Conservation (phyloP, 75 land plant species). For the Cupressus sempervirens region DNA sequence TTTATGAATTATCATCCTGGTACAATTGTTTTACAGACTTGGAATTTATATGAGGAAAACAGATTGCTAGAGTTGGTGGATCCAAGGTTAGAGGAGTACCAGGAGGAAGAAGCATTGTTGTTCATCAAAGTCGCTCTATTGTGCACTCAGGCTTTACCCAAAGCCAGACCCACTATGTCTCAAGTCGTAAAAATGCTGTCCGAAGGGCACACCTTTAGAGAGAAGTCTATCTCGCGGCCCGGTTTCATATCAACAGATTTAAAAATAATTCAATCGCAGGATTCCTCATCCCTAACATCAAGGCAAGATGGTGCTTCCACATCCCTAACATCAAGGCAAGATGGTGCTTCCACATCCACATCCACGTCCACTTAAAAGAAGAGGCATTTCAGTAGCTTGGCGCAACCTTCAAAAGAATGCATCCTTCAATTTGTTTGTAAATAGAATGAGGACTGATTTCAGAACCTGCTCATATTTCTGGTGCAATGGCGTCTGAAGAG, state of each 20-base stretch:
- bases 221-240: slow-evolving; percentile 49
- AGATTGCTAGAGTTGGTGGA: slow-evolving; percentile 49
- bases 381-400: background rate
- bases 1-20: background rate
- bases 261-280: background rate
- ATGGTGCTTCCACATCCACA: background rate
- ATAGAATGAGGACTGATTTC: no score
- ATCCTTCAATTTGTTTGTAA: no score
- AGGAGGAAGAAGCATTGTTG: slow-evolving; percentile 41
- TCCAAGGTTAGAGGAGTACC: slow-evolving; percentile 31
- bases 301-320: background rate
- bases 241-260: slow-evolving; percentile 28
- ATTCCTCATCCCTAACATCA: background rate
- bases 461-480: no score
- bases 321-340: background rate
- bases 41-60: slow-evolving; percentile 55
- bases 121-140: slow-evolving; percentile 54
- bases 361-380: background rate
- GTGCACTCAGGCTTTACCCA: slow-evolving; percentile 60
- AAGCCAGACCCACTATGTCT: slow-evolving; percentile 49
- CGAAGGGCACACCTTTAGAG: slow-evolving; percentile 29
- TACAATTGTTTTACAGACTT: slow-evolving; percentile 18
- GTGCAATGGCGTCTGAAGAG: no score
- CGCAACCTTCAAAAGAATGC: no score
- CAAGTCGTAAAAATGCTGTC: slow-evolving; percentile 61